Percentiles rank a stretch among this genome's conserved stretches.
These are phyloP conservation scores for Stemphylium beticola DNA, from an alignment of 2,329 filamentous ascomycete genomes.

Conservation along the genomic window DNA sequence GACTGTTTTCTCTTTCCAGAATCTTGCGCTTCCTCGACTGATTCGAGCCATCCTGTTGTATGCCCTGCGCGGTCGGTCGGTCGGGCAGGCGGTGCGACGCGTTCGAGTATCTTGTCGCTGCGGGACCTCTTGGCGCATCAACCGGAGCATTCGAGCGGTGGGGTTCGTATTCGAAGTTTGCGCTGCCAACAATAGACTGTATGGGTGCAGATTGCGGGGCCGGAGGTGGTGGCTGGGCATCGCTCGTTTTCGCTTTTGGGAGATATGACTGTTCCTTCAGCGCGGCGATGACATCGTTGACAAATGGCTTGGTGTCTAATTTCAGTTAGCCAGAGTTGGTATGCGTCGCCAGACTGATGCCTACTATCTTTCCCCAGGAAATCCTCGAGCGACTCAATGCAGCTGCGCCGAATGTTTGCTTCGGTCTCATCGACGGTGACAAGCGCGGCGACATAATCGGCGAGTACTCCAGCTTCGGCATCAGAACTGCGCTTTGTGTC, in stretches of 20 bases:
- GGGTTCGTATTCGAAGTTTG: conserved; percentile 28
- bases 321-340: conserved; percentile 13
- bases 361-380: conserved; percentile 70
- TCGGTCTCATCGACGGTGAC: conserved; percentile 68
- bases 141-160: conserved; percentile 23
- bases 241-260: conserved; percentile 26
- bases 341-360: not conserved
- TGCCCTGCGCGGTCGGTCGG: conserved; percentile 13
- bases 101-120: conserved; percentile 18
- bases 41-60: conserved; percentile 20
- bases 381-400: conserved; percentile 74
- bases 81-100: conserved; percentile 19
- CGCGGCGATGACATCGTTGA: conserved; percentile 72
- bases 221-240: not conserved
- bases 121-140: conserved; percentile 33
- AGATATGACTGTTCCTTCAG: conserved; percentile 61
- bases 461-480: conserved; percentile 80
- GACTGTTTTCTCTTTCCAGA: conserved; percentile 60
- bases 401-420: conserved; percentile 69
- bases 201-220: conserved; percentile 30
- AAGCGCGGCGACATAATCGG: conserved; percentile 82
- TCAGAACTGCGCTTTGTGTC: conserved; percentile 64
- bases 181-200: conserved; percentile 30
- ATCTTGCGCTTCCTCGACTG: conserved; percentile 63
- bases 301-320: conserved; percentile 66